phyloP scores from a whole-genome alignment of 345 rosid genomes.

The Eucalyptus regnans region DNA sequence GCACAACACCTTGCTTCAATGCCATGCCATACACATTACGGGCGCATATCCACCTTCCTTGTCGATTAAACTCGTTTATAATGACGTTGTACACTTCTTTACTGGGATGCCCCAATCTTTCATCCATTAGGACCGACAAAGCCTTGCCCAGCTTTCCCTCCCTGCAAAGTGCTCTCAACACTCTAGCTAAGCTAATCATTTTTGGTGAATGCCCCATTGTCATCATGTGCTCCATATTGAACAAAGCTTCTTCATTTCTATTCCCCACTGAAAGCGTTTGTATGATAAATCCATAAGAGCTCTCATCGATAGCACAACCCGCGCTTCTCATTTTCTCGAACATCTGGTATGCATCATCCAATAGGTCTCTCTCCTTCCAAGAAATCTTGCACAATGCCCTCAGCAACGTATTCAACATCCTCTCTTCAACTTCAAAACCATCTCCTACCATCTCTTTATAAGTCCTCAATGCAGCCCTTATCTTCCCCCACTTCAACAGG shows the following conservation, averaged over 20 bases:
- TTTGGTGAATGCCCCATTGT: slow-evolving; percentile 19
- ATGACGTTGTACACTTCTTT: slow-evolving; percentile 19
- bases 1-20: slow-evolving; percentile 34
- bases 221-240: slow-evolving; percentile 12
- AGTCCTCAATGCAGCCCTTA: slow-evolving; percentile 12
- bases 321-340: slow-evolving; percentile 25
- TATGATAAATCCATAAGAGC: slow-evolving; percentile 15
- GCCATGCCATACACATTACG: slow-evolving; percentile 37
- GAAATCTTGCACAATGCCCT: slow-evolving; percentile 31
- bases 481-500: slow-evolving; percentile 37
- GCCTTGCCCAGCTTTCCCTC: slow-evolving; percentile 32
- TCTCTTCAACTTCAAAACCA: slow-evolving; percentile 30
- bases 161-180: slow-evolving; percentile 26
- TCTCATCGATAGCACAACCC: neutral
- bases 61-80: slow-evolving; percentile 32
- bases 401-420: slow-evolving; percentile 21
- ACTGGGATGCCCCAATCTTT: slow-evolving; percentile 13
- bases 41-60: slow-evolving; percentile 11
- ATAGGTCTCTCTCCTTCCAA: slow-evolving; percentile 12
- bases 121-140: slow-evolving; percentile 17
- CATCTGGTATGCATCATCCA: slow-evolving; percentile 26
- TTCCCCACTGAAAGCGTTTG: slow-evolving; percentile 18
- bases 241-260: slow-evolving; percentile 22
- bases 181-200: slow-evolving; percentile 14
- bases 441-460: slow-evolving; percentile 29